phyloP scores from a whole-genome alignment of 1,284 basidiomycete genomes.

The Cystodermella granulosa region DNA sequence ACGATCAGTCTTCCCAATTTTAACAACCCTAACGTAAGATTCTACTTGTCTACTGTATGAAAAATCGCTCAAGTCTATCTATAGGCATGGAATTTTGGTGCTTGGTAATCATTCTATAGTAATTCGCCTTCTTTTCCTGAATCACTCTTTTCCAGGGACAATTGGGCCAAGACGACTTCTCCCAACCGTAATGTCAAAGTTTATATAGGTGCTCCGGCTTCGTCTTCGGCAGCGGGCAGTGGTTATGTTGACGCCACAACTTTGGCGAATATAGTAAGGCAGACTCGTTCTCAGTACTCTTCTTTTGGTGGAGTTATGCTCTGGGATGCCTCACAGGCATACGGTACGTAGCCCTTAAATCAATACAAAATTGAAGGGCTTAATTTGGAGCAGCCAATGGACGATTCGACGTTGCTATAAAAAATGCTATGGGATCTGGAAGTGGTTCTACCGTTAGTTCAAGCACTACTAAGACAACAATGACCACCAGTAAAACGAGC shows the following conservation, averaged over 20 bases:
- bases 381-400: slow-evolving; percentile 41
- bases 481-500: slow-evolving; percentile 19
- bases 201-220: slow-evolving; percentile 58
- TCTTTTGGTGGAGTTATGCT: slow-evolving; percentile 70
- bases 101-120: slow-evolving; percentile 36
- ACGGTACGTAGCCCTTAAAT: slow-evolving; percentile 37
- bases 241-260: slow-evolving; percentile 51
- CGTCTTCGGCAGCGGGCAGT: slow-evolving; percentile 44
- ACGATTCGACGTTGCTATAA: slow-evolving; percentile 50
- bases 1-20: slow-evolving; percentile 34
- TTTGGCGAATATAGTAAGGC: slow-evolving; percentile 42
- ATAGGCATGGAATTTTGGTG: slow-evolving; percentile 49
- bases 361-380: background rate
- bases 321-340: slow-evolving; percentile 60
- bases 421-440: slow-evolving; percentile 44
- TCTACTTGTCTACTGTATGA: too few relatives aligned
- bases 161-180: slow-evolving; percentile 56
- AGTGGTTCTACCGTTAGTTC: slow-evolving; percentile 21
- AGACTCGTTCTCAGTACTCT: slow-evolving; percentile 48
- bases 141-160: slow-evolving; percentile 43
- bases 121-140: slow-evolving; percentile 4
- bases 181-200: slow-evolving; percentile 59
- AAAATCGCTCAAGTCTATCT: too few relatives aligned
- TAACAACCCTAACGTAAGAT: slow-evolving; percentile 38
- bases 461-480: slow-evolving; percentile 20